Conservation (phyloP, 495 filamentous ascomycete genomes). For the Neurospora sublineolata region DNA sequence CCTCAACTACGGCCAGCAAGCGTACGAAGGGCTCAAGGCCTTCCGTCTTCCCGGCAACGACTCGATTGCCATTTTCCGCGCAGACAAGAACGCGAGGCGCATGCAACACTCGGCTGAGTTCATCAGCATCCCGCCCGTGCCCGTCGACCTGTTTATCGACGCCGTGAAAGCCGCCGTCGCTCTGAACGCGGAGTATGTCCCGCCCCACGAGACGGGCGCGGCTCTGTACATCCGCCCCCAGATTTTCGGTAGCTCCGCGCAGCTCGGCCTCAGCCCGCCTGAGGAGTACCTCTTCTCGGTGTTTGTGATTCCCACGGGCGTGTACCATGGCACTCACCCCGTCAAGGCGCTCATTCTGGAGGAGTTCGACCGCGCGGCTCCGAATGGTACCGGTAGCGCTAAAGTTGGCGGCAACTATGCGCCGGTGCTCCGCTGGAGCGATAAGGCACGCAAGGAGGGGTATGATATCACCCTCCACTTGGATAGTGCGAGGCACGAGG, state of each 20-base stretch:
- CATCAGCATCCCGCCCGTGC: slow-evolving; percentile 67
- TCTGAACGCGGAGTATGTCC: slow-evolving; percentile 78
- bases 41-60: slow-evolving; percentile 58
- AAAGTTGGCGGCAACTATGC: slow-evolving; percentile 76
- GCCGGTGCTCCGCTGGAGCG: slow-evolving; percentile 71
- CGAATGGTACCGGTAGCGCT: slow-evolving; percentile 59
- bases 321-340: slow-evolving; percentile 77
- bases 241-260: slow-evolving; percentile 71
- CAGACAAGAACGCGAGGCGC: slow-evolving; percentile 65
- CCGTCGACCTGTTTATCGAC: slow-evolving; percentile 57
- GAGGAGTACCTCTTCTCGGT: slow-evolving; percentile 85
- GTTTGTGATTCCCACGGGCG: slow-evolving; percentile 74
- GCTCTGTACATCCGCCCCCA: slow-evolving; percentile 83
- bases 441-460: slow-evolving; percentile 57
- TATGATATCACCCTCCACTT: slow-evolving; percentile 82
- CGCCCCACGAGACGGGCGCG: slow-evolving; percentile 69
- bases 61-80: slow-evolving; percentile 69
- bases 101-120: slow-evolving; percentile 67
- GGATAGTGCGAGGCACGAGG: slow-evolving; percentile 64
- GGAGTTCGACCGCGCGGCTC: slow-evolving; percentile 63
- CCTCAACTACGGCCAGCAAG: slow-evolving; percentile 89
- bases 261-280: slow-evolving; percentile 68
- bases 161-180: slow-evolving; percentile 69
- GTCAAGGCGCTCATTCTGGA: slow-evolving; percentile 72
- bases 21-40: slow-evolving; percentile 87